These are phyloP conservation scores for Magnolia kwangsiensis DNA, from an alignment of 164 flowering plant genomes.

Conservation along the genomic window DNA sequence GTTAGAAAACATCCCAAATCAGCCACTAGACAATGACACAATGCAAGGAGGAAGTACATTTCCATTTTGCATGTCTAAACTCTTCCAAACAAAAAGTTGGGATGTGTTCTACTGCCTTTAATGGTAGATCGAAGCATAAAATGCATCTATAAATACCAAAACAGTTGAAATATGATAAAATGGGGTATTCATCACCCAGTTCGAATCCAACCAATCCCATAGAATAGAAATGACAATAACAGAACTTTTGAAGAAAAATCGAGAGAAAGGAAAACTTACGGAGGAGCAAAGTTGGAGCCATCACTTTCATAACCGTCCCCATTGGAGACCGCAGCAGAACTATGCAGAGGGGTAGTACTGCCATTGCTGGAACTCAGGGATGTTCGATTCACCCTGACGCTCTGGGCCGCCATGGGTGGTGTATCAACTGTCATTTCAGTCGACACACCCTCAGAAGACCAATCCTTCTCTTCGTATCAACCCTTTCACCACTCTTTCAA, in stretches of 20 bases:
- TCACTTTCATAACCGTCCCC: constrained; percentile 90
- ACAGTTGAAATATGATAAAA: no score
- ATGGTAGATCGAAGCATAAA: no score
- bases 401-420: constrained; percentile 41
- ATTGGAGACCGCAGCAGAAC: constrained; percentile 40
- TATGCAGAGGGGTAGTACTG: constrained; percentile 47
- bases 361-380: constrained; percentile 64
- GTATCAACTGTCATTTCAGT: constrained; percentile 54
- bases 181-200: not conserved
- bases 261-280: constrained; percentile 41
- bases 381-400: constrained; percentile 45
- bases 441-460: constrained; percentile 1
- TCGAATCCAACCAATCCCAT: not conserved
- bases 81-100: not conserved
- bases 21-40: not conserved
- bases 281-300: constrained; percentile 77
- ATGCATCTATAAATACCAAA: no score
- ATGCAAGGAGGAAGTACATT: no score
- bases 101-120: not conserved
- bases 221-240: not conserved
- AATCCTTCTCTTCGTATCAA: not conserved
- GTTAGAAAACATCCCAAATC: not conserved
- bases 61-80: not conserved
- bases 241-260: not conserved
- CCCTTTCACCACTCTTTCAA: not conserved